These are phyloP conservation scores for Xylaria longipes DNA, from an alignment of 495 filamentous ascomycete species.

Conservation along the genomic window DNA sequence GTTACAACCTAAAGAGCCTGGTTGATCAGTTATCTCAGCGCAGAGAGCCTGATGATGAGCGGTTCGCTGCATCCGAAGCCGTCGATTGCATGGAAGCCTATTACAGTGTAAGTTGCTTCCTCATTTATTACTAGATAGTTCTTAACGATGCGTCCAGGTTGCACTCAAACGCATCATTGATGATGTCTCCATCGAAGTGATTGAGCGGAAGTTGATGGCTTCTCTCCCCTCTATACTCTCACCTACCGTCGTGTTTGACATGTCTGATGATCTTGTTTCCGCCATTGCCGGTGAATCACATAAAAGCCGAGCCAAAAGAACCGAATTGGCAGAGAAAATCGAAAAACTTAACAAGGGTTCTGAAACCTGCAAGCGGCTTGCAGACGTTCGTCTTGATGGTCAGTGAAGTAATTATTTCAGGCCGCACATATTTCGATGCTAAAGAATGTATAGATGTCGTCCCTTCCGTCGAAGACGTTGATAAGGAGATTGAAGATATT, in stretches of 20 bases:
- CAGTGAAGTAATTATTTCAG: background rate
- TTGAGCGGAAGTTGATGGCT: slow-evolving; percentile 63
- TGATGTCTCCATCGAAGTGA: slow-evolving; percentile 61
- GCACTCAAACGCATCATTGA: slow-evolving; percentile 68
- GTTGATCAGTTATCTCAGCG: slow-evolving; percentile 29
- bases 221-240: slow-evolving; percentile 50
- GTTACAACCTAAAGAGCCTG: slow-evolving; percentile 20
- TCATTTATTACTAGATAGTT: slow-evolving; percentile 19
- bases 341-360: slow-evolving; percentile 52
- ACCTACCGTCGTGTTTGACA: slow-evolving; percentile 49
- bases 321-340: slow-evolving; percentile 55
- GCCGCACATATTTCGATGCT: background rate
- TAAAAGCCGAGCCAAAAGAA: slow-evolving; percentile 49
- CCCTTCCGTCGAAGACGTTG: background rate
- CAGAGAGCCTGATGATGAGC: slow-evolving; percentile 45
- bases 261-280: slow-evolving; percentile 52
- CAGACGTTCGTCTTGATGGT: slow-evolving; percentile 2
- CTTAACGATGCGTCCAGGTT: slow-evolving; percentile 51
- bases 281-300: slow-evolving; percentile 62
- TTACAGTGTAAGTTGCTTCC: slow-evolving; percentile 47
- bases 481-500: background rate
- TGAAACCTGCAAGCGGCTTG: slow-evolving; percentile 54
- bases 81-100: slow-evolving; percentile 56
- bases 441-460: background rate
- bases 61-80: slow-evolving; percentile 50